Conservation (phyloP, 495 filamentous ascomycete species). For the Xylaria intraflava region DNA sequence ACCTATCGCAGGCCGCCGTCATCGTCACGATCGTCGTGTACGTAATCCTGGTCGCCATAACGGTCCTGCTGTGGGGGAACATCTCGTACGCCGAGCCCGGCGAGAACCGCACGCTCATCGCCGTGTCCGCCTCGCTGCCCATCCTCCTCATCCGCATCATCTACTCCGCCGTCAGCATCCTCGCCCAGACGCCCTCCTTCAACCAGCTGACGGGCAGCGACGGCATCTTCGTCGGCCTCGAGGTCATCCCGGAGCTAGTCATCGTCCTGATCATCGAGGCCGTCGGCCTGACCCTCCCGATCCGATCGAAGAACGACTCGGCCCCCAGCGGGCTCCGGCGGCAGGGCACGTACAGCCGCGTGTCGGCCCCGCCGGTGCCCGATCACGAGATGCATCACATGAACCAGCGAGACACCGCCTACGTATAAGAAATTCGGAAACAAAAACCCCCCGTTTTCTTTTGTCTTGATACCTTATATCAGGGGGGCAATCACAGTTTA, state of each 20-base stretch:
- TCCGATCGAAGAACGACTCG: not conserved
- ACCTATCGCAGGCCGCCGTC: slow-evolving; percentile 20
- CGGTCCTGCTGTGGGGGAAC: slow-evolving; percentile 17
- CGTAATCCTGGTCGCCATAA: slow-evolving; percentile 19
- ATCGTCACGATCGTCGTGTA: slow-evolving; percentile 26
- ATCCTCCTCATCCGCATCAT: slow-evolving; percentile 33
- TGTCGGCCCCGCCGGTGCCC: too few relatives aligned
- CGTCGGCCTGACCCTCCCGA: slow-evolving; percentile 27
- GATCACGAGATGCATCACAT: too few relatives aligned
- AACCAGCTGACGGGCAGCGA: slow-evolving; percentile 18
- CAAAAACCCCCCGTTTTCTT: too few relatives aligned
- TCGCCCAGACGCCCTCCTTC: slow-evolving; percentile 21
- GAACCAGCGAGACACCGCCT: too few relatives aligned
- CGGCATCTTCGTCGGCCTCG: slow-evolving; percentile 28
- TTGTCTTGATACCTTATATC: too few relatives aligned
- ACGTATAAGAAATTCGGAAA: too few relatives aligned
- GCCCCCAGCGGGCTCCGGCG: not conserved
- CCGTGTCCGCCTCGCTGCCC: slow-evolving; percentile 28
- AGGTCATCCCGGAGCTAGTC: slow-evolving; percentile 34
- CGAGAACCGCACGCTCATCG: slow-evolving; percentile 30
- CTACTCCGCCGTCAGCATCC: slow-evolving; percentile 26
- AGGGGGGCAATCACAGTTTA: too few relatives aligned
- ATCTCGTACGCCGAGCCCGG: slow-evolving; percentile 20
- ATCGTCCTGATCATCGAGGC: slow-evolving; percentile 26
- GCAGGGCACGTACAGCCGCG: not conserved